These are phyloP conservation scores for Phyllosticta citribraziliensis DNA, from an alignment of 2,329 filamentous ascomycete species.

Conservation along the genomic window DNA sequence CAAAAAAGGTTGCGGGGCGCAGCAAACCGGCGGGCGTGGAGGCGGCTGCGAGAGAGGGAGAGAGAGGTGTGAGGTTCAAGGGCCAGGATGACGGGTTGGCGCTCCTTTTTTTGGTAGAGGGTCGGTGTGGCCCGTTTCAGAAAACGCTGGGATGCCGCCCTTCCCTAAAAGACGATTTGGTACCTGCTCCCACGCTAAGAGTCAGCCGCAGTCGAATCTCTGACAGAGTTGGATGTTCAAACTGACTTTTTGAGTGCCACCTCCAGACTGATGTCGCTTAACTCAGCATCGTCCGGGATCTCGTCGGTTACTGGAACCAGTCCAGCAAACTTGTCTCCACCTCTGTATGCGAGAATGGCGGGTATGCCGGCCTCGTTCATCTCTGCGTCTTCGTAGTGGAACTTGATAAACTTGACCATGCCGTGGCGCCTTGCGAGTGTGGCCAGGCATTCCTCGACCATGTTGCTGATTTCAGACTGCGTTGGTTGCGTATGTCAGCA, in stretches of 20 bases:
- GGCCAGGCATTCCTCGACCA: slow-evolving; percentile 68
- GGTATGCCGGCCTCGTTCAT: slow-evolving; percentile 85
- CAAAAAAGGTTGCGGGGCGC: background rate
- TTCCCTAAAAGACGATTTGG: slow-evolving; percentile 9
- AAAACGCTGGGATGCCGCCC: background rate
- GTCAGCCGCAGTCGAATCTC: background rate
- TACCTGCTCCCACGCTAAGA: slow-evolving; percentile 3
- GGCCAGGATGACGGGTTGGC: background rate
- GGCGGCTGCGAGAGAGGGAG: background rate
- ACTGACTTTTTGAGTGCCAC: slow-evolving; percentile 46
- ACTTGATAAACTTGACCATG: slow-evolving; percentile 75
- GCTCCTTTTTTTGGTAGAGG: background rate
- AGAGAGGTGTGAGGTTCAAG: too few relatives aligned
- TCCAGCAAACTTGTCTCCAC: slow-evolving; percentile 83
- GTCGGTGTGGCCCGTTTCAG: background rate
- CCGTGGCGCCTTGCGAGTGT: slow-evolving; percentile 64
- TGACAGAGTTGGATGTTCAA: background rate
- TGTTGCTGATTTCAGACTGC: slow-evolving; percentile 67
- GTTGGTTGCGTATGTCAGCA: slow-evolving; percentile 5
- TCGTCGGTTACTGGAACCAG: slow-evolving; percentile 79
- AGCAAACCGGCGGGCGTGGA: background rate
- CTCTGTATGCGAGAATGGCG: slow-evolving; percentile 78
- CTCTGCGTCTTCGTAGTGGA: slow-evolving; percentile 85
- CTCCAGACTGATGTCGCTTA: slow-evolving; percentile 46
- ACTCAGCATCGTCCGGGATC: slow-evolving; percentile 54